Evolutionary conservation across 257 asterid genomes (phyloP), one percentile per base, ranked within the genome.

Genomic region (Lycium ferocissimum): DNA sequence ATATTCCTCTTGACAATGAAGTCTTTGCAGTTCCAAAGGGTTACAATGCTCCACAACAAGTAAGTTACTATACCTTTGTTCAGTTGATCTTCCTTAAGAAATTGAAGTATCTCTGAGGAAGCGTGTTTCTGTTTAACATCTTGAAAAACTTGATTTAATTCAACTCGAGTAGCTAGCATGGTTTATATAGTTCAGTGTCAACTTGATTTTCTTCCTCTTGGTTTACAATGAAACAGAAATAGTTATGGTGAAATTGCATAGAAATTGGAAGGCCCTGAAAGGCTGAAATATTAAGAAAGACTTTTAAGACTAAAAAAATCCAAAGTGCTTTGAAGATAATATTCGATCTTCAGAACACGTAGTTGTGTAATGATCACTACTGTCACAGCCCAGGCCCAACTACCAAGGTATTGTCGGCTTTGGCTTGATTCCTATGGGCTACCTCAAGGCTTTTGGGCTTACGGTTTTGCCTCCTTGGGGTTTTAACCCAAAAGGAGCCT

Each of bases 1-100:
- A 96, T 89, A 96, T 96, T 85, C 98, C 99, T 75, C 95, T 96
- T 40, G 98, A 91, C 82, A 89, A 95, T 86, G 91, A 95, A 87
- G 97, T 79, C 37, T 95, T 96, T 89, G 95, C 92, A 3, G 87
- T 92, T 83, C 99, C 99, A 86, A 85, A 92, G 86, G 99, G 99
- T 54, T 84, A 91, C 79, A 96, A 96, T 89, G 95, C 98, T 51
- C 98, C 98, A 35, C 98, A 96, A 80, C 99, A 95, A 91, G 99
- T 96, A 90, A 91, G 97, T 54, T 20, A 49, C 26, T 53, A 6
- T 7, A 14, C 22, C 82, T 78, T 7, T 75, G 4, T 73, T 20
- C 12, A n/a, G 13, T 75, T 75, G 62, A 75, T 75, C 43, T 75
- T 75, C 35, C 47, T 14, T 12, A 4, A 70, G 10, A 17, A 67